Percentiles rank a stretch among this genome's conserved stretches.
Evolutionary conservation across 164 flowering plant genomes (phyloP).

Genomic region (Amborella trichopoda): DNA sequence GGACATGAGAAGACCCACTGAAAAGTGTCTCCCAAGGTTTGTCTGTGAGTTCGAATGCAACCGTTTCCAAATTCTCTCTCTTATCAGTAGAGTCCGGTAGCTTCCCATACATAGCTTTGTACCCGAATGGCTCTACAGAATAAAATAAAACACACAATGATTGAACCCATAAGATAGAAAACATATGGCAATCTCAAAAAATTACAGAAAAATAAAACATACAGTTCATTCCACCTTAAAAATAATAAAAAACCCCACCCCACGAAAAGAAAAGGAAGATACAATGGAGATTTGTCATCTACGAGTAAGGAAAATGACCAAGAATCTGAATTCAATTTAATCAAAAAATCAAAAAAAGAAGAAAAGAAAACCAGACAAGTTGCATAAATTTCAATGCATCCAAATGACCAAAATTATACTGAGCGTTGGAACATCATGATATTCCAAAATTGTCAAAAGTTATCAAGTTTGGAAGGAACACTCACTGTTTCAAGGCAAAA

Average conservation of each 20-base stretch:
- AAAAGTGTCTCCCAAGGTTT: conserved; percentile 81
- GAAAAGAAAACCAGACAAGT: too few relatives aligned
- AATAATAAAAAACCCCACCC: not conserved
- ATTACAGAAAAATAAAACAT: not conserved
- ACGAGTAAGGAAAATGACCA: not conserved
- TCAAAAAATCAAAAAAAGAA: too few relatives aligned
- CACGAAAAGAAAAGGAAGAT: not conserved
- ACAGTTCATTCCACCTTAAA: not conserved
- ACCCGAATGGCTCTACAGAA: conserved; percentile 42
- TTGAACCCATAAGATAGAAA: not conserved
- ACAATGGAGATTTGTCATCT: not conserved
- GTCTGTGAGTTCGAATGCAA: conserved; percentile 36
- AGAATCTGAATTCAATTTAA: too few relatives aligned
- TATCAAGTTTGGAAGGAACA: too few relatives aligned
- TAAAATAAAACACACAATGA: not conserved
- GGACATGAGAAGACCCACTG: conserved; percentile 67
- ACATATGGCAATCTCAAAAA: not conserved
- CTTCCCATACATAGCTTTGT: conserved; percentile 66
- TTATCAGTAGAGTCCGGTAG: conserved; percentile 30
- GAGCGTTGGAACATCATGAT: too few relatives aligned
- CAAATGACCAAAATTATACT: too few relatives aligned
- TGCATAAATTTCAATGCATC: too few relatives aligned
- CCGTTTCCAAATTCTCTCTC: conserved; percentile 10
- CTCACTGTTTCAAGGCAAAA: too few relatives aligned
- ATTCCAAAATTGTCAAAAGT: too few relatives aligned